A percentile compares a stretch with the other conserved stretches of the same genome.
Conservation (phyloP, 768 basidiomycete genomes). For the Suillus subaureus region DNA sequence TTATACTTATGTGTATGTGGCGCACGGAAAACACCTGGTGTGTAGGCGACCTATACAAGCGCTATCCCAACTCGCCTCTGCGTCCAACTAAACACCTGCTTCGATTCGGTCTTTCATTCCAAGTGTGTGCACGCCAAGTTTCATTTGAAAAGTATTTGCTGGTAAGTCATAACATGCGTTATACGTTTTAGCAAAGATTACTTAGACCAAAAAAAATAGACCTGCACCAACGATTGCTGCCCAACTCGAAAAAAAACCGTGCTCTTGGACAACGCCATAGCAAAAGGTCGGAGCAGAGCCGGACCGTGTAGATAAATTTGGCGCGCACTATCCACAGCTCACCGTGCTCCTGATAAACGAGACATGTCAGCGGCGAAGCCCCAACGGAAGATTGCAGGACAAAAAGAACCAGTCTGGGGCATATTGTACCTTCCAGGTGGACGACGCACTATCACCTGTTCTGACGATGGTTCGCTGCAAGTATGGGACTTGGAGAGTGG, state of each 20-base stretch:
- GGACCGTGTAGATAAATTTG: not conserved
- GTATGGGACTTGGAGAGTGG: conserved; percentile 3
- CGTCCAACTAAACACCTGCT: not conserved
- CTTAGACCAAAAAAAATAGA: not conserved
- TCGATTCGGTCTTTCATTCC: not conserved
- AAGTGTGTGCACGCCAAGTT: not conserved
- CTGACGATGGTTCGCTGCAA: not conserved
- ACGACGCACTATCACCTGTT: not conserved
- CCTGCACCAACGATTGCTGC: not conserved
- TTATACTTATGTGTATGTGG: not conserved
- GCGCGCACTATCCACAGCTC: not conserved
- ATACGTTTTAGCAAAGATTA: not conserved
- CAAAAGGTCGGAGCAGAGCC: not conserved
- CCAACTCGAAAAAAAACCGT: not conserved
- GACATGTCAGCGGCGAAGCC: not conserved
- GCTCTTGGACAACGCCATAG: not conserved
- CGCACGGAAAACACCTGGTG: not conserved
- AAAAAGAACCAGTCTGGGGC: not conserved
- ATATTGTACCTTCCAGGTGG: not conserved
- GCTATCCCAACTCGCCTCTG: not conserved
- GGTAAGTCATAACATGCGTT: not conserved
- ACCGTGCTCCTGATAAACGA: not conserved
- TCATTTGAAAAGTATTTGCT: not conserved
- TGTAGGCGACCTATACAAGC: not conserved
- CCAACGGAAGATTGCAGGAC: not conserved